Evolutionary conservation across 352 stramenopile genomes (phyloP).

Genomic region (Phytophthora tentaculata): DNA sequence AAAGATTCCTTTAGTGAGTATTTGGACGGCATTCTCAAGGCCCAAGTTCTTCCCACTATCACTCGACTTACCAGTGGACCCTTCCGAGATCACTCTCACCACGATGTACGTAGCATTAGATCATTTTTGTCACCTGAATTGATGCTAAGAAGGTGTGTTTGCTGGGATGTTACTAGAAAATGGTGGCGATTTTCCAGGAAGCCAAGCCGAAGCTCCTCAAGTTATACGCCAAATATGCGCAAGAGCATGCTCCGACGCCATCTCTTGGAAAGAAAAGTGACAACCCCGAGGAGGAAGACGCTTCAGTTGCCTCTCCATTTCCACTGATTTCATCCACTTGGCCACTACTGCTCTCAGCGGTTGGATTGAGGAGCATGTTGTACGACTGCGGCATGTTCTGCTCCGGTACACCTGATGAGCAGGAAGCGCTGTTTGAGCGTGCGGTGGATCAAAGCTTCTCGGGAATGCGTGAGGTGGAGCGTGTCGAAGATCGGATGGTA

Average conservation of each 20-base stretch:
- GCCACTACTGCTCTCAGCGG: slow-evolving; percentile 53
- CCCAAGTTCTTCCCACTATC: slow-evolving; percentile 56
- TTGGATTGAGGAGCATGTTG: slow-evolving; percentile 65
- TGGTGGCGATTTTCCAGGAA: slow-evolving; percentile 71
- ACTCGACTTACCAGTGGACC: slow-evolving; percentile 65
- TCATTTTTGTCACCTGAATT: neutral
- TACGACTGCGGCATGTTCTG: slow-evolving; percentile 86
- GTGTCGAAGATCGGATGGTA: slow-evolving; percentile 48
- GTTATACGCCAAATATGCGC: slow-evolving; percentile 73
- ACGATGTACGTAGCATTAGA: slow-evolving; percentile 52
- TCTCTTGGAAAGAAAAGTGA: slow-evolving; percentile 24
- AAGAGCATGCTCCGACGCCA: slow-evolving; percentile 31
- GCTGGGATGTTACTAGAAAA: slow-evolving; percentile 46
- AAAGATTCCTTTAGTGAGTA: slow-evolving; percentile 26
- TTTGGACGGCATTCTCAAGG: slow-evolving; percentile 56
- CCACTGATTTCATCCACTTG: slow-evolving; percentile 43
- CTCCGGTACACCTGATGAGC: slow-evolving; percentile 54
- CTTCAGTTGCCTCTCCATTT: slow-evolving; percentile 5
- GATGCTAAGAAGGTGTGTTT: neutral
- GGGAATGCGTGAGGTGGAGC: slow-evolving; percentile 43
- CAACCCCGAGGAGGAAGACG: slow-evolving; percentile 18
- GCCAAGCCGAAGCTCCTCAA: slow-evolving; percentile 78
- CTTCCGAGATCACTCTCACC: slow-evolving; percentile 78
- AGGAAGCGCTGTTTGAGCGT: slow-evolving; percentile 65
- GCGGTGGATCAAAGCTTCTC: slow-evolving; percentile 73